Percentiles rank a stretch among this genome's conserved stretches.
Evolutionary conservation across 2,329 filamentous ascomycete species (phyloP).

Genomic region (Amylocarpus encephaloides): DNA sequence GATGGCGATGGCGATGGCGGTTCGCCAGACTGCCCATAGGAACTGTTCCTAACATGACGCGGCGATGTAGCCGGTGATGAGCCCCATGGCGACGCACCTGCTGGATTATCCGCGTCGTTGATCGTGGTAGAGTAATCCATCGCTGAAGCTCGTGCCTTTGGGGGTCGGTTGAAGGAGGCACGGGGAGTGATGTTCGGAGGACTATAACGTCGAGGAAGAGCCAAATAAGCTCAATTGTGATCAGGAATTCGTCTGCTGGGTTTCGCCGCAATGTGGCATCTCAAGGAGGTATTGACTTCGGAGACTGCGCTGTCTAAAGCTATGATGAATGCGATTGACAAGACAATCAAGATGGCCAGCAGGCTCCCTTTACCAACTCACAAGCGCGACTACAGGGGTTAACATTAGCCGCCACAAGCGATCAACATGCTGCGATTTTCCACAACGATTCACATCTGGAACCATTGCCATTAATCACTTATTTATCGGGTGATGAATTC

Average conservation of each 20-base stretch:
- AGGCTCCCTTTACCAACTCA: too few species aligned
- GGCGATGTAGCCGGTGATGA: slow-evolving; percentile 30
- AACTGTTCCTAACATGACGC: slow-evolving; percentile 24
- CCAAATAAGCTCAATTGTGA: background rate
- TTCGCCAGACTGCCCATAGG: slow-evolving; percentile 23
- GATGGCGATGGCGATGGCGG: slow-evolving; percentile 24
- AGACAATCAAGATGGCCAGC: too few species aligned
- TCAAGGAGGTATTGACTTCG: too few species aligned
- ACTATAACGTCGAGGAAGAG: background rate
- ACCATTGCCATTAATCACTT: background rate
- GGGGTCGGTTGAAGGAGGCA: background rate
- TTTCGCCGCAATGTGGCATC: too few species aligned
- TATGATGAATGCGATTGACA: too few species aligned
- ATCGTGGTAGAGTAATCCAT: slow-evolving; percentile 63
- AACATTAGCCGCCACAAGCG: background rate
- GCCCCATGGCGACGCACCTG: slow-evolving; percentile 57
- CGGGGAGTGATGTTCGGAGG: background rate
- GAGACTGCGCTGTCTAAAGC: too few species aligned
- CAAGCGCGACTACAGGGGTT: background rate
- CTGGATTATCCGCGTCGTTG: slow-evolving; percentile 51
- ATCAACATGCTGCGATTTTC: background rate
- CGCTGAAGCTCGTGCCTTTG: slow-evolving; percentile 2
- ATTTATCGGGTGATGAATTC: slow-evolving; percentile 27
- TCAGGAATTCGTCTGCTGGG: too few species aligned
- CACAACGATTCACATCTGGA: background rate